Percentiles rank a stretch among this genome's conserved stretches.
These are phyloP conservation scores for Pneumocystis oryctolagi DNA, from an alignment of 1,139 yeast species.

Conservation along the genomic window DNA sequence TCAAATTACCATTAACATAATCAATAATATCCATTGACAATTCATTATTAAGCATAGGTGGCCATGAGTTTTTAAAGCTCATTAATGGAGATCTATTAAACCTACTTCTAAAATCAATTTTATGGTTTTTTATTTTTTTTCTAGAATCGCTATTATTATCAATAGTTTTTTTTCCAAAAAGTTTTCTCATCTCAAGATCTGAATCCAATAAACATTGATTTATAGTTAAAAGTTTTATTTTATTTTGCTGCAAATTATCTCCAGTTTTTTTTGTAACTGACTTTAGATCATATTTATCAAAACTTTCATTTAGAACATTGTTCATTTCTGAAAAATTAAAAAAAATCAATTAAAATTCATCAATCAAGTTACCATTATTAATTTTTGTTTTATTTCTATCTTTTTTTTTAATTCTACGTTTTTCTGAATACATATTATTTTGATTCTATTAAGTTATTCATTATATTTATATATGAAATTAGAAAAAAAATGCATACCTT, in stretches of 20 bases:
- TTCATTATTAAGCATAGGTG: slow-evolving; percentile 55
- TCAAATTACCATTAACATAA: slow-evolving; percentile 14
- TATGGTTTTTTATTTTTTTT: slow-evolving; percentile 23
- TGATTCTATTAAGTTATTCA: background rate
- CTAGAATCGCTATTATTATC: slow-evolving; percentile 59
- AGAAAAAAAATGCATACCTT: background rate
- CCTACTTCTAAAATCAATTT: slow-evolving; percentile 29
- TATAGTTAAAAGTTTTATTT: background rate
- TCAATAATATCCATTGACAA: slow-evolving; percentile 41
- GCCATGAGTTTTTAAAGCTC: slow-evolving; percentile 66
- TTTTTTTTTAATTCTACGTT: background rate
- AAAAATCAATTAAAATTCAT: background rate
- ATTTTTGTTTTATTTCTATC: background rate
- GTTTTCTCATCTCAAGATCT: slow-evolving; percentile 55
- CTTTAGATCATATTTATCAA: background rate
- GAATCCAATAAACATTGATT: slow-evolving; percentile 38
- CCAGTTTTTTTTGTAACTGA: background rate
- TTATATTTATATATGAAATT: background rate
- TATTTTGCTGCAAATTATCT: background rate
- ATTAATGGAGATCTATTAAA: slow-evolving; percentile 59
- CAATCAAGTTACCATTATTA: background rate
- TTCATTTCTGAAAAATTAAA: background rate
- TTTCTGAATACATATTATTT: background rate
- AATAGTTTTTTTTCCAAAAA: slow-evolving; percentile 60
- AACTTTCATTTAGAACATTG: background rate